Evolutionary conservation across 2,329 filamentous ascomycete genomes (phyloP), one percentile per base, ranked within the genome.

Genomic region (Pyrenophora teres): DNA sequence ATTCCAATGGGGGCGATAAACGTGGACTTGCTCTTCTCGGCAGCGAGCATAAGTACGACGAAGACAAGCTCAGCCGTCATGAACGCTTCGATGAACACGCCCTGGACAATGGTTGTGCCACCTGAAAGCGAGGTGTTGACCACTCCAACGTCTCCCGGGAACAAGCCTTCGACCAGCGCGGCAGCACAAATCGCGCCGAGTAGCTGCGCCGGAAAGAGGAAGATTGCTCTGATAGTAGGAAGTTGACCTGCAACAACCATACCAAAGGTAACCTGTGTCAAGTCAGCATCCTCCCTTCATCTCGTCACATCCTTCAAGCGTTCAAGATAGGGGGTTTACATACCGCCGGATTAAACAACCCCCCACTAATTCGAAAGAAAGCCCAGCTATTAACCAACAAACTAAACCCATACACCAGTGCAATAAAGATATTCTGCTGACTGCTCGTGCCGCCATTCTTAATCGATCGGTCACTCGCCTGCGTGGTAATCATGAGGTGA

Each of bases 311-410:
- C 27, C 27, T 12, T 30, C 27, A 10, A 12, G 27, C 27, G 10
- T 12, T 4, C 25, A 16, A 3, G 39, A 36, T 16, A 15, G 21
- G 32, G 2, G 36, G 46, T 2, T 21, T 8, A 48, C 48, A 47
- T 53, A 74, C 59, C 4, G 57, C 50, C 32, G 55, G 50, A 40
- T 58, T 61, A 27, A 63, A 56, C 30, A 64, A 33, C 2, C 55
- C 54, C 1, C 67, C 64, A 32, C 58, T 64, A n/a, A 69, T 70
- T 4, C 67, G 51, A 33, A 63, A 71, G 30, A 72, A 71, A 0
- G 65, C 60, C 69, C 68, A 72, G 0, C 61, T 67, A 48, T 68
- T 70, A 0, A 71, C 68, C 33, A 70, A 39, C 16, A 71, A 50
- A 36, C 59, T 63, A 13, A 72, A 63, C 2, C 64, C 65, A 45